Conservation (phyloP, 116 monocot species). For the Cymodocea nodosa region DNA sequence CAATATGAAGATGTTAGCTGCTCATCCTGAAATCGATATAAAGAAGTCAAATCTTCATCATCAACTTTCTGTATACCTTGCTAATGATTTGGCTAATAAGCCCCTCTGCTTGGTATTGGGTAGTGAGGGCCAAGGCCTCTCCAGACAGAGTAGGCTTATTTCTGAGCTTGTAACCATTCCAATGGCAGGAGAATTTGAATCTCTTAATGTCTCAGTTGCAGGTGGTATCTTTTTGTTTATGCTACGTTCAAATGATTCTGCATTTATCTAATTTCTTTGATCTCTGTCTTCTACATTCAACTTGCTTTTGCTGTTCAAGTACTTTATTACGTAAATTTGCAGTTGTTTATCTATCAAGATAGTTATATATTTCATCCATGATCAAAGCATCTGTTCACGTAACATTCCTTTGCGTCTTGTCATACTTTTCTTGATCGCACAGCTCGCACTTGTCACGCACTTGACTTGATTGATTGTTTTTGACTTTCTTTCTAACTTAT, state of each 20-base stretch:
- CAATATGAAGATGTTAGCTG: conserved; percentile 67
- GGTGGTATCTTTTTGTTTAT: conserved; percentile 92
- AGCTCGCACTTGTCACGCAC: no score
- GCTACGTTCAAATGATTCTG: conserved; percentile 26
- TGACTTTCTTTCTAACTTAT: no score
- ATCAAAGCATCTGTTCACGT: no score
- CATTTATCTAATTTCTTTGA: neutral
- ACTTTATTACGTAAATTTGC: no score
- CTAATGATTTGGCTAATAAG: conserved; percentile 23
- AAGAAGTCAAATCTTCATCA: neutral
- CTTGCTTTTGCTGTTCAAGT: no score
- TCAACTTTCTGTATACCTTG: conserved; percentile 36
- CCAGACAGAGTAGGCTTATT: conserved; percentile 26
- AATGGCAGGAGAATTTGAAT: conserved; percentile 79
- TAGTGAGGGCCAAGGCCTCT: conserved; percentile 83
- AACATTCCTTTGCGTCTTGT: no score
- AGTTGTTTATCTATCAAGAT: no score
- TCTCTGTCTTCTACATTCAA: neutral
- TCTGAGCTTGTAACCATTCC: conserved; percentile 80
- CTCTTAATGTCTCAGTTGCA: conserved; percentile 94
- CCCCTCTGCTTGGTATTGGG: conserved; percentile 77
- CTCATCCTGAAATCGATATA: conserved; percentile 38
- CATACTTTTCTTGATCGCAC: no score
- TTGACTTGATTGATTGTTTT: no score
- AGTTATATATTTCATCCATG: no score